Evolutionary conservation across 495 filamentous ascomycete species (phyloP), one percentile per base, ranked within the genome.

Genomic region (Aspergillus indologenus): DNA sequence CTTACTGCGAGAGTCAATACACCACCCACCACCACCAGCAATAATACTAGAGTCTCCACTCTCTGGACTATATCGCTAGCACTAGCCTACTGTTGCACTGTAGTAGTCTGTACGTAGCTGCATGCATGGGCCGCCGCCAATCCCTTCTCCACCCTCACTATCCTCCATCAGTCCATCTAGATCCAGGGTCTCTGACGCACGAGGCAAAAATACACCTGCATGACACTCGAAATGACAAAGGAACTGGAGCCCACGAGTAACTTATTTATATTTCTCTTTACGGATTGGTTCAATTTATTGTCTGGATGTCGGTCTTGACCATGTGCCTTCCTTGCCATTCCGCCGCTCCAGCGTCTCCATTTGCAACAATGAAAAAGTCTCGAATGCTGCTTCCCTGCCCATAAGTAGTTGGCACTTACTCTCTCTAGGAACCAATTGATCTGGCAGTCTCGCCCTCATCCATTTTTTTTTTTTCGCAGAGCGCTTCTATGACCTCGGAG

Each of bases 111-210:
- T n/a, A n/a, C n/a, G n/a, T 40, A 40, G 34, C 34, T 40, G 12
- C 34, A 40, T 67, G 67, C 67, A 68, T 65, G 61, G 63, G 54
- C 66, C 67, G 64, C 67, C 58, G 67, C 64, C 64, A 69, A 69
- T 69, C 62, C 67, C 58, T 66, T 66, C 64, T 63, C 62, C 64
- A 66, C 66, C 49, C 52, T 52, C 58, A 53, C 42, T 57, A 53
- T 68, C 62, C 58, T 61, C 69, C 65, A 60, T 67, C 61, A 65
- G 57, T 61, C 53, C 65, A 69, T 72, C 64, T 72, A 72, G 69
- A 70, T 72, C 65, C 64, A 69, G 69, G 63, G 64, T 69, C 67
- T 65, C 61, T 72, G 63, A 71, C 67, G 65, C 67, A 68, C 65
- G 63, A 68, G 64, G 62, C 60, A 65, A 65, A 66, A 69, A 65